A percentile compares a stretch with the other conserved stretches of the same genome.
Conservation (phyloP, 2,329 filamentous ascomycete species). For the Pseudogymnoascus sp. region DNA sequence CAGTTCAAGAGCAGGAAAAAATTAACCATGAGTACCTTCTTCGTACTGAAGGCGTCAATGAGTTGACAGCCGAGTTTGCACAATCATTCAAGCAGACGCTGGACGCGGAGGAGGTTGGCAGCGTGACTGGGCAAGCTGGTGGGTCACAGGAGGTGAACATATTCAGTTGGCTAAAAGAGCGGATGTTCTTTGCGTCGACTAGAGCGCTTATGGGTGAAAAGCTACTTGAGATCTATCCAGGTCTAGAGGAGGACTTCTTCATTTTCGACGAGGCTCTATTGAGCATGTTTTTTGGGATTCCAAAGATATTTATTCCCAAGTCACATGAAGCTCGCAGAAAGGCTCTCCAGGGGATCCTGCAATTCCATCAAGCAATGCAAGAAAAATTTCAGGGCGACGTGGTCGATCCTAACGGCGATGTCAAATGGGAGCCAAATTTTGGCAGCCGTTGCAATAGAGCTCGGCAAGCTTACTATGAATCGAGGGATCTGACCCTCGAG, state of each 20-base stretch:
- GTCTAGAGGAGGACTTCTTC: not conserved
- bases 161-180: not conserved
- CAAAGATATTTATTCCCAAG: not conserved
- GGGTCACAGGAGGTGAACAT: not conserved
- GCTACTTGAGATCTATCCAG: constrained; percentile 3
- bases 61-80: not conserved
- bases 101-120: not conserved
- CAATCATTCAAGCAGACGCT: not conserved
- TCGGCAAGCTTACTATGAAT: not conserved
- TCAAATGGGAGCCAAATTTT: not conserved
- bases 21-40: constrained; percentile 4
- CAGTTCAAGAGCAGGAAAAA: not conserved
- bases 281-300: constrained; percentile 3
- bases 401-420: not conserved
- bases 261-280: not conserved
- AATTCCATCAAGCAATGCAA: not conserved
- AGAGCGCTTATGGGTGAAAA: not conserved
- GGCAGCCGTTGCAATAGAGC: not conserved
- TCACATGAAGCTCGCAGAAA: not conserved
- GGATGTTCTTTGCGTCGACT: not conserved
- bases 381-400: not conserved
- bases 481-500: not conserved
- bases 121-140: not conserved
- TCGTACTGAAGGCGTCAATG: not conserved
- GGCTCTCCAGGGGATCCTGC: not conserved